Conservation (phyloP, 257 asterid species). For the Solanum neorickii region DNA sequence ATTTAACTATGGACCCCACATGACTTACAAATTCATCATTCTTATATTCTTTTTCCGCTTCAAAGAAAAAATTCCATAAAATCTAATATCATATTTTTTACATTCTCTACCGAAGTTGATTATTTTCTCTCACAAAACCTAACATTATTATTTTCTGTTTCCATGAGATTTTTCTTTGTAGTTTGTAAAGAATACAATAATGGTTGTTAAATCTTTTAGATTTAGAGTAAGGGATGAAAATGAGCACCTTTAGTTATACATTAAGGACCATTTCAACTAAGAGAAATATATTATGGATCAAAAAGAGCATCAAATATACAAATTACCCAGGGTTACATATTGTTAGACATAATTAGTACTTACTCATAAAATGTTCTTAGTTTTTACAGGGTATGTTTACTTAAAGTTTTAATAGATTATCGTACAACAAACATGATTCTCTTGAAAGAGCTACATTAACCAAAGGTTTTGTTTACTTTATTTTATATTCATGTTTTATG, state of each 20-base stretch:
- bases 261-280: background rate
- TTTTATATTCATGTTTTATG: background rate
- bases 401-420: background rate
- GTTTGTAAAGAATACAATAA: background rate
- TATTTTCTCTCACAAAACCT: background rate
- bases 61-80: background rate
- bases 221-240: background rate
- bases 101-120: background rate
- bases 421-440: background rate
- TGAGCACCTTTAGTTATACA: background rate
- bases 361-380: background rate
- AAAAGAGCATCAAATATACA: background rate
- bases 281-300: background rate
- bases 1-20: background rate
- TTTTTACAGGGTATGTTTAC: background rate
- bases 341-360: background rate
- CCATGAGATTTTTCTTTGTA: background rate
- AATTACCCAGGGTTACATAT: background rate
- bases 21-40: background rate
- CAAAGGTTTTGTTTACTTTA: background rate
- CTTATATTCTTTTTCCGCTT: too few species aligned
- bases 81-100: background rate
- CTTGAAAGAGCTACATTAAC: background rate
- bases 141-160: background rate
- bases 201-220: background rate